Base-by-base conservation (phyloP, 2,329 filamentous ascomycete species). In the Fusarium anthophilum region DNA sequence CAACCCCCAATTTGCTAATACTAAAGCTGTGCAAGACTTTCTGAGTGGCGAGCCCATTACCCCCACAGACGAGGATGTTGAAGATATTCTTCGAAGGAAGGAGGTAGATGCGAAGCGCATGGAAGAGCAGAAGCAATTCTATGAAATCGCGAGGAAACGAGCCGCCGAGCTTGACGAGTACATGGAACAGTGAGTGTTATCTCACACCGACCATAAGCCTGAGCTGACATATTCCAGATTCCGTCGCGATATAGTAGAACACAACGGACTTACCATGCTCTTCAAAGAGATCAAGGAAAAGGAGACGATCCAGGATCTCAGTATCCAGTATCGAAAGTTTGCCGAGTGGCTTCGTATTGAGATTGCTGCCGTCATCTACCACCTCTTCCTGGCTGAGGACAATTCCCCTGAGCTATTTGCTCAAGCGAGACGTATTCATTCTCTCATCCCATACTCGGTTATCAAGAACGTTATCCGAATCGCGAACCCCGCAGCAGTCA, bases 301-400 rank as follows among this genome's bases (percentile, higher is more conserved):
- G 85, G 88, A 94, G 68, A 94, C 90, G 8, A 96, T 99, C 60
- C 89, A 91, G 73, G 94, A 98, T 76, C 88, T 99, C 60, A 97
- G 94, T 79, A 92, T 97, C 17, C 95, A 98, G 81, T 98, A 98
- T 82, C 94, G 96, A 79, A 99, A 98, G 81, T 98, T 99, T 80
- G 96, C 96, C 24, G 96, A 99, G 82, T 99, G 96, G 96, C 86
- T 98, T 57, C 92, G 96, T 44, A 99, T 99, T 79, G 96, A 99
- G 84, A 92, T 99, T 55, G 96, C 96, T 30, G 96, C 96, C 45
- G 98, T 96, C 28, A 91, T 98, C 67, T 99, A 99, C 80, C 96
- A 99, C 82, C 87, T 99, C 39, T 99, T 99, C 87, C 88, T 99
- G 50, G 96, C 96, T 11, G 96, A 99, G 82, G 96, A 99, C 84